Base-by-base conservation (phyloP, 257 asterid species). In the Ligustrum vulgare region DNA sequence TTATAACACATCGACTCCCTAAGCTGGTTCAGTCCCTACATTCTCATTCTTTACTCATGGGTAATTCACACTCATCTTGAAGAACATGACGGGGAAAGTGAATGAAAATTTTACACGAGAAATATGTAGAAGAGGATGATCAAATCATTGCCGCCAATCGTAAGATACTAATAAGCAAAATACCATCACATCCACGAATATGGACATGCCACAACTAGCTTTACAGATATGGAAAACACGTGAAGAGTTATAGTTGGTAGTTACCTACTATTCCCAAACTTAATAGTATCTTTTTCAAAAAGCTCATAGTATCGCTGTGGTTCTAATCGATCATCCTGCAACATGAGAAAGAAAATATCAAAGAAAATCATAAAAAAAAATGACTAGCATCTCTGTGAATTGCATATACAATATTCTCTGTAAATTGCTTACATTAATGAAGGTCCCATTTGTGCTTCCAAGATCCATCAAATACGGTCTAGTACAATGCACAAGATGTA, bases 381-480 rank as follows among this genome's bases (percentile, higher is more conserved):
- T 43, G 67, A 77, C 34, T 10, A 22, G 34, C 18, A 23, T 34
- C 67, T 18, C 67, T 22, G 9, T 22, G 33, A 60, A 22, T 23
- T 60, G 6, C 18, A 25, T 60, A 23, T 60, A 22, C 34, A 25
- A 63, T 25, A 33, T 22, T 72, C 25, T 77, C n/a, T 36, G 54
- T 2, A 49, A 75, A 69, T 64, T 35, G 74, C 98, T 89, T 87
- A 93, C 99, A 70, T 95, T 95, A 63, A 95, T 83, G 84, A 85
- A 89, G 72, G 98, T 95, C 13, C 97, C 95, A 74, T 95, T 95
- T 51, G 98, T 95, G 91, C 99, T 95, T 60, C 98, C 98, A 33
- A 94, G 98, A 92, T 94, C 99, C 96, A 94, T 94, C 70, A 94
- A 33, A 69, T 94, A 95, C 47, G 99, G 98, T 92, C 99, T 95